A percentile compares a stretch with the other conserved stretches of the same genome.
Evolutionary conservation across 139 green algal species (phyloP).

Genomic region (Volvox africanus): DNA sequence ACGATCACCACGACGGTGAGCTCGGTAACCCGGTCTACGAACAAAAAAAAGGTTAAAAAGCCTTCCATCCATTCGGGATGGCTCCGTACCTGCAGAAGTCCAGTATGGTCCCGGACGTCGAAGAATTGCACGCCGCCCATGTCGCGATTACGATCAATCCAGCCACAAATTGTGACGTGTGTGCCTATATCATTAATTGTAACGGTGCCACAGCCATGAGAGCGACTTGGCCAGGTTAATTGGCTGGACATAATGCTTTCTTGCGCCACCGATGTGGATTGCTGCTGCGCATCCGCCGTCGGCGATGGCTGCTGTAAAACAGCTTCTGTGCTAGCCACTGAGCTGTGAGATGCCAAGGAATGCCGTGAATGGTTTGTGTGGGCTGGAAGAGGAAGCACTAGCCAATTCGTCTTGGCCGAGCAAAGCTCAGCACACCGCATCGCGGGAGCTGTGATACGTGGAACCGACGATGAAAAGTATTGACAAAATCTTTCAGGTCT

Average conservation of each 20-base stretch:
- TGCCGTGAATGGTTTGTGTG: background rate
- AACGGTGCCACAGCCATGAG: constrained; percentile 65
- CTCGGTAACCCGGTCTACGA: too few species aligned
- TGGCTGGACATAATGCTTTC: constrained; percentile 35
- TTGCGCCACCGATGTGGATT: background rate
- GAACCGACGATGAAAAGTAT: background rate
- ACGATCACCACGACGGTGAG: too few species aligned
- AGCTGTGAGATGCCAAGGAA: background rate
- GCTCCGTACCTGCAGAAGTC: constrained; percentile 87
- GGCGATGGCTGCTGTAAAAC: background rate
- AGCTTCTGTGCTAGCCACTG: background rate
- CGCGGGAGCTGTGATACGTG: background rate
- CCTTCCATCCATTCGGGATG: too few species aligned
- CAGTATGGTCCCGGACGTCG: constrained; percentile 94
- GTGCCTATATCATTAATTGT: background rate
- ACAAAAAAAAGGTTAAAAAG: too few species aligned
- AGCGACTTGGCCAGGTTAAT: constrained; percentile 73
- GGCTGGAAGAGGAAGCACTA: constrained; percentile 12
- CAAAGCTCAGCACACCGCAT: background rate
- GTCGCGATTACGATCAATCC: constrained; percentile 94
- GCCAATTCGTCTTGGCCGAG: background rate
- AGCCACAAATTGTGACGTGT: constrained; percentile 91
- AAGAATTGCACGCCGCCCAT: constrained; percentile 95
- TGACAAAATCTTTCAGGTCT: background rate
- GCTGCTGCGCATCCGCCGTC: background rate